phyloP scores from a whole-genome alignment of 331 rosid genomes.

The Stylosanthes scabra region DNA sequence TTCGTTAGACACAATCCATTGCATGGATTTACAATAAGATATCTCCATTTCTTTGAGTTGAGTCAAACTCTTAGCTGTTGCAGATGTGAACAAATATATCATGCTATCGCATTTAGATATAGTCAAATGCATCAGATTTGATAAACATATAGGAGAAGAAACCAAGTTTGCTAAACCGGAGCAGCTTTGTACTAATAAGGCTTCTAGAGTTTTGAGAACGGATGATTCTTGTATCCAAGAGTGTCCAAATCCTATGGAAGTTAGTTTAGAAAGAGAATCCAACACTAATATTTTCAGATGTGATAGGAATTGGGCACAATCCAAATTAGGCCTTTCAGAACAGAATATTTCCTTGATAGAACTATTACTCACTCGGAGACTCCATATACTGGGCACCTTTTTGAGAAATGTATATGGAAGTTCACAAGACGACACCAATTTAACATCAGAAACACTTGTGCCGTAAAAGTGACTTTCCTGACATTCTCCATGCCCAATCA shows the following conservation, averaged over 20 bases:
- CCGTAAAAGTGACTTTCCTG: not conserved
- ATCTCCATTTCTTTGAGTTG: not conserved
- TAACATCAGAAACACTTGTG: not conserved
- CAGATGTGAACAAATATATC: not conserved
- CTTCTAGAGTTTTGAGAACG: not conserved
- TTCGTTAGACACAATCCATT: not conserved
- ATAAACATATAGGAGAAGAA: not conserved
- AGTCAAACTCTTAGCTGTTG: conserved; percentile 16
- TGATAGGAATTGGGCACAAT: not conserved
- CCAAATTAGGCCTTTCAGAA: not conserved
- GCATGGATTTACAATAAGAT: not conserved
- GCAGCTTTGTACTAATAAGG: not conserved
- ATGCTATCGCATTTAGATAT: not conserved
- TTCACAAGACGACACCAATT: not conserved
- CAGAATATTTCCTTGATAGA: conserved; percentile 1
- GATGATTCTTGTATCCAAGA: not conserved
- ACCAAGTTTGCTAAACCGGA: not conserved
- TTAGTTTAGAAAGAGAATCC: accelerated
- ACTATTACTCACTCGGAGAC: not conserved
- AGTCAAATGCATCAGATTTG: not conserved
- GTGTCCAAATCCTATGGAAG: conserved; percentile 14
- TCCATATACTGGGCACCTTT: not conserved
- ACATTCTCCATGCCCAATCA: not conserved
- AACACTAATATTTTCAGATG: not conserved
- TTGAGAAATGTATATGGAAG: not conserved